Percentiles rank a stretch among this genome's conserved stretches.
Conservation (phyloP, 805 yeast species). For the Cyberlindnera suaveolens region DNA sequence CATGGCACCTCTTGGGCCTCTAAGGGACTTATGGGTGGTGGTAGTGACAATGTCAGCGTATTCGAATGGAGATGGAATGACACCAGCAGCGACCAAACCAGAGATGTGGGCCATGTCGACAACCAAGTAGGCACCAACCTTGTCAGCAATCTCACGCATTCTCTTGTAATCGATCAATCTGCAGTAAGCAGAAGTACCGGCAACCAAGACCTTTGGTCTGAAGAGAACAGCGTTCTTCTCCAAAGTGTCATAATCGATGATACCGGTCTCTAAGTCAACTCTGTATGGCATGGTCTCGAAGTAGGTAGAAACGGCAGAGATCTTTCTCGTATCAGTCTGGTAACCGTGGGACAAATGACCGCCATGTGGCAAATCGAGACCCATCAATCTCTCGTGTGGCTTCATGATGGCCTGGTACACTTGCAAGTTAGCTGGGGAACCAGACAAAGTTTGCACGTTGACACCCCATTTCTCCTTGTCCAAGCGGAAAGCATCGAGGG, state of each 20-base stretch:
- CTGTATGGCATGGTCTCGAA: slow-evolving; percentile 99
- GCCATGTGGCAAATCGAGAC: slow-evolving; percentile 96
- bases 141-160: slow-evolving; percentile 94
- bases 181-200: slow-evolving; percentile 98
- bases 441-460: slow-evolving; percentile 92
- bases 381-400: slow-evolving; percentile 96
- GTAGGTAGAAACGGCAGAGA: slow-evolving; percentile 92
- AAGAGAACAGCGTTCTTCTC: slow-evolving; percentile 85
- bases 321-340: slow-evolving; percentile 89
- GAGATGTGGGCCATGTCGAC: slow-evolving; percentile 99
- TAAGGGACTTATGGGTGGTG: slow-evolving; percentile 95
- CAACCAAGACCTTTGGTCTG: slow-evolving; percentile 95
- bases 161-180: slow-evolving; percentile 94
- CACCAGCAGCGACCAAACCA: slow-evolving; percentile 93
- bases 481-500: slow-evolving; percentile 80
- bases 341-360: slow-evolving; percentile 98
- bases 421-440: slow-evolving; percentile 96
- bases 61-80: slow-evolving; percentile 93
- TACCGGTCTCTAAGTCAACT: slow-evolving; percentile 84
- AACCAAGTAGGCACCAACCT: slow-evolving; percentile 93
- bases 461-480: slow-evolving; percentile 92
- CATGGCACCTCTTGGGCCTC: slow-evolving; percentile 99
- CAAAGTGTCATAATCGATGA: slow-evolving; percentile 92
- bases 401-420: slow-evolving; percentile 94
- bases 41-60: slow-evolving; percentile 97